Evolutionary conservation across 306 rosid species (phyloP).

Genomic region (Gynostemma pentaphyllum): DNA sequence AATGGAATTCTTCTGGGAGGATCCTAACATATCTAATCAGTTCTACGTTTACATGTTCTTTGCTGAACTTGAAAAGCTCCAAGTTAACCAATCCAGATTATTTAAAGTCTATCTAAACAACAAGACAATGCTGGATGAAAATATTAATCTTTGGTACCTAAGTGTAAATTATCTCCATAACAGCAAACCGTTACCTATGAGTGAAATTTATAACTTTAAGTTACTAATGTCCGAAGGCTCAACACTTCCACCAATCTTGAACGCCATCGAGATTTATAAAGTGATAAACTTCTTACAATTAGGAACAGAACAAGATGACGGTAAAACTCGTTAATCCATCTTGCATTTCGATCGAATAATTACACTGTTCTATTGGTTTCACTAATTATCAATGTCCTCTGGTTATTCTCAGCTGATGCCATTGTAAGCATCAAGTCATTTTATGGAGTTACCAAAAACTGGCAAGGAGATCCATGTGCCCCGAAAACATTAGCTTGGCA

Average conservation of each 20-base stretch:
- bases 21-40: not conserved
- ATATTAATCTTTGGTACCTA: too few relatives aligned
- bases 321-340: too few relatives aligned
- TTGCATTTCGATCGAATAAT: too few relatives aligned
- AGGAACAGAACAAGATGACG: not conserved
- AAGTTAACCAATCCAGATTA: not conserved
- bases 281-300: not conserved
- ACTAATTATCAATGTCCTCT: too few relatives aligned
- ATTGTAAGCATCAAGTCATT: slow-evolving; percentile 10
- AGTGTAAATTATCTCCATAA: too few relatives aligned
- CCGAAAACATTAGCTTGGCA: slow-evolving; percentile 16
- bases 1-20: not conserved
- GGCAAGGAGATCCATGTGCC: slow-evolving; percentile 36
- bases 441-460: slow-evolving; percentile 12
- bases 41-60: slow-evolving; percentile 13
- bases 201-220: not conserved
- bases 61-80: slow-evolving; percentile 11
- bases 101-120: not conserved
- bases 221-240: not conserved
- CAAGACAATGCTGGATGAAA: too few relatives aligned
- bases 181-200: not conserved
- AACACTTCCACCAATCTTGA: not conserved
- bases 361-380: too few relatives aligned
- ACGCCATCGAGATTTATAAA: not conserved
- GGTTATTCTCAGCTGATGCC: slow-evolving; percentile 20